Evolutionary conservation across 1,284 basidiomycete genomes (phyloP).

Genomic region (Sporisorium sorghi): DNA sequence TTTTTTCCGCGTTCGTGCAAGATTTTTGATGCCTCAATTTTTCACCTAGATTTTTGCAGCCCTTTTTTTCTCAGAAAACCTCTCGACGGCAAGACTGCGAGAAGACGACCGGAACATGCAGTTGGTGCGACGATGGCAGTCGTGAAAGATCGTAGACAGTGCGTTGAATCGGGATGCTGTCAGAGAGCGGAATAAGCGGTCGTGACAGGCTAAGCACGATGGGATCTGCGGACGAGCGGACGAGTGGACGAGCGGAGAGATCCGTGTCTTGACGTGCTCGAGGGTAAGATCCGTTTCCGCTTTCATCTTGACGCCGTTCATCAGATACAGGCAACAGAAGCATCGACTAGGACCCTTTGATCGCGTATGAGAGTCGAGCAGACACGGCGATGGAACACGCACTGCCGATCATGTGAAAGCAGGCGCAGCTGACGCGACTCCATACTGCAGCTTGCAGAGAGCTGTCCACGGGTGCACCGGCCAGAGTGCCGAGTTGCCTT

Average conservation of each 20-base stretch:
- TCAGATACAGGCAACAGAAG: too few species aligned
- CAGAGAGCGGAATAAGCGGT: not conserved
- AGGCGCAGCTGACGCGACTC: not conserved
- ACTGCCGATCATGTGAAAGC: slow-evolving; percentile 43
- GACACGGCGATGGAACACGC: slow-evolving; percentile 10
- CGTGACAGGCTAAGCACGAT: not conserved
- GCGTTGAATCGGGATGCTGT: not conserved
- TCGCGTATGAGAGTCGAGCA: too few species aligned
- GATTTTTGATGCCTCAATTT: not conserved
- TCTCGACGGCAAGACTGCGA: too few species aligned
- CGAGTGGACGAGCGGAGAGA: not conserved
- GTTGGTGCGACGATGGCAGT: too few species aligned
- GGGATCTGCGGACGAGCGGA: too few species aligned
- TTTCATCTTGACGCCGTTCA: too few species aligned
- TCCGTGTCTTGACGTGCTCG: not conserved
- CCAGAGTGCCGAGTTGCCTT: not conserved
- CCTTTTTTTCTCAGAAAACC: not conserved
- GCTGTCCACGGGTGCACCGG: not conserved
- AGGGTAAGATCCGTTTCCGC: slow-evolving; percentile 7
- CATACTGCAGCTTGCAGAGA: not conserved
- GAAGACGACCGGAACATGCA: too few species aligned
- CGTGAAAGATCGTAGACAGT: too few species aligned
- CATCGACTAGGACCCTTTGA: slow-evolving; percentile 1
- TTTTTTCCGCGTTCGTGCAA: not conserved
- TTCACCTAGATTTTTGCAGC: too few species aligned